phyloP scores from a whole-genome alignment of 129 eudicot species.

The Artemisia argyi region DNA sequence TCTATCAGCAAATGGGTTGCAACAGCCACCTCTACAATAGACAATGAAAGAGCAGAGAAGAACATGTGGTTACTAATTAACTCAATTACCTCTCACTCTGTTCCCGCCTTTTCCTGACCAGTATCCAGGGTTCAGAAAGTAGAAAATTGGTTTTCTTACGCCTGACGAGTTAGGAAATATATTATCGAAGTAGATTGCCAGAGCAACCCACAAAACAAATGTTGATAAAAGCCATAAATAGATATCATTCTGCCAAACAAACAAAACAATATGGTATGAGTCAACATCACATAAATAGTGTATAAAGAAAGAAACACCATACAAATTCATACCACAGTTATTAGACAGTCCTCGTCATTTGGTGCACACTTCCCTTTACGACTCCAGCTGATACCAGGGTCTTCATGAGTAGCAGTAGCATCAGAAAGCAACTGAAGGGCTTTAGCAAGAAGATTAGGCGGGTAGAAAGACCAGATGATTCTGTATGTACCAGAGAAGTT shows the following conservation, averaged over 20 bases:
- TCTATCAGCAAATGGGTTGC: not conserved
- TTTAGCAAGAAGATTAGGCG: conserved; percentile 74
- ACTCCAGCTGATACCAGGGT: conserved; percentile 89
- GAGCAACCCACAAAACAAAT: conserved; percentile 64
- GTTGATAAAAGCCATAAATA: conserved; percentile 68
- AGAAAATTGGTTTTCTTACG: conserved; percentile 67
- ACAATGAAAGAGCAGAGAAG: not conserved
- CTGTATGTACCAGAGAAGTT: conserved; percentile 48
- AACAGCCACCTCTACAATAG: not conserved
- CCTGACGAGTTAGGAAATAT: conserved; percentile 77
- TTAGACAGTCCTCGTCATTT: conserved; percentile 60
- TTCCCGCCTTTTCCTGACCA: conserved; percentile 88
- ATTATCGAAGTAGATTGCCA: conserved; percentile 90
- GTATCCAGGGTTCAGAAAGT: conserved; percentile 88
- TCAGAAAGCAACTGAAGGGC: conserved; percentile 71
- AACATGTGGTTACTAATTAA: conserved; percentile 15
- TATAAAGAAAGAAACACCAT: conserved; percentile 12
- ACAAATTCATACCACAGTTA: conserved; percentile 59
- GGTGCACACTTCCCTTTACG: conserved; percentile 55
- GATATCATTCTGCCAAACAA: conserved; percentile 67
- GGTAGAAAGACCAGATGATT: conserved; percentile 69
- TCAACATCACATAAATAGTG: conserved; percentile 11
- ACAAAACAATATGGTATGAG: conserved; percentile 11
- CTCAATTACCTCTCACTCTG: conserved; percentile 55
- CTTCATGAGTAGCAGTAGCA: conserved; percentile 75